A percentile compares a stretch with the other conserved stretches of the same genome.
phyloP scores from a whole-genome alignment of 805 yeast genomes.

The Lipomyces starkeyi region DNA sequence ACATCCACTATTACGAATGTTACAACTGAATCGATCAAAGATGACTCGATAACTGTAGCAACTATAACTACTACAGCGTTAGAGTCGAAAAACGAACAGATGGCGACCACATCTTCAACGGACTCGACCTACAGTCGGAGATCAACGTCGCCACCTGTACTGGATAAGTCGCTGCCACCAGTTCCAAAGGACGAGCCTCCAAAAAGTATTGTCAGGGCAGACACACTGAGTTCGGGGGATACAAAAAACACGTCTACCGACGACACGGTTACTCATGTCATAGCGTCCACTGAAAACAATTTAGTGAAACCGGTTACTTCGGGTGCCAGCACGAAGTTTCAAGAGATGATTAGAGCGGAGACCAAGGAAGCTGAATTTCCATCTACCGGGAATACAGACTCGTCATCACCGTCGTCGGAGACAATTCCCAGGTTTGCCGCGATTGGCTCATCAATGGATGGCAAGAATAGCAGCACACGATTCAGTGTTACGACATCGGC shows the following conservation, averaged over 20 bases:
- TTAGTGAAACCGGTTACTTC: background rate
- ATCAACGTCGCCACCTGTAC: background rate
- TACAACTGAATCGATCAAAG: background rate
- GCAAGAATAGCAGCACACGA: background rate
- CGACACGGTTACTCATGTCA: background rate
- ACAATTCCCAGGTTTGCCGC: background rate
- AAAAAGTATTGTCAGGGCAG: background rate
- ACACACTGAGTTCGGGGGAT: background rate
- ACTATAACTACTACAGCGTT: background rate
- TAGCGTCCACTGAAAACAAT: background rate
- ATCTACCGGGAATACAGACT: background rate
- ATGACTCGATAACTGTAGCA: background rate
- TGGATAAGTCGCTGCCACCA: background rate
- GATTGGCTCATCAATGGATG: background rate
- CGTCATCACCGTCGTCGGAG: background rate
- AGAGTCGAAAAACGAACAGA: background rate
- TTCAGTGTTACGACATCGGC: conserved; percentile 7
- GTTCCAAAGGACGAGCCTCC: background rate
- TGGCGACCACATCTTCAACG: background rate
- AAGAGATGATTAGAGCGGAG: background rate
- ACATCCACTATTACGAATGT: background rate
- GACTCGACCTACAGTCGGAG: background rate
- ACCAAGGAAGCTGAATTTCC: background rate
- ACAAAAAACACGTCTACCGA: background rate
- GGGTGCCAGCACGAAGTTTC: background rate